Conservation (phyloP, 768 basidiomycete genomes). For the Lactifluus pinguis region DNA sequence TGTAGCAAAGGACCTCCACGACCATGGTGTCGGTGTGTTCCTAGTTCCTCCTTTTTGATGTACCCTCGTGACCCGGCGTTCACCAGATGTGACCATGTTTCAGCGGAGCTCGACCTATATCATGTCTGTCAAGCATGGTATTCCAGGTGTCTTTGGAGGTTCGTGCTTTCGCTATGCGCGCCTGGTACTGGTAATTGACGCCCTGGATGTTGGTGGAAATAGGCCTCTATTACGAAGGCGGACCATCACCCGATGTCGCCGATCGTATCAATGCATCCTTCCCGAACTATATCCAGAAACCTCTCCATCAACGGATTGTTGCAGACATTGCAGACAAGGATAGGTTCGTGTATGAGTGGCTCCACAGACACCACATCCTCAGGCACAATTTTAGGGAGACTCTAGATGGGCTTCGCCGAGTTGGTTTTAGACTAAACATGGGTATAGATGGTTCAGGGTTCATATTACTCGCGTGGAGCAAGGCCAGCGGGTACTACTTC, state of each 20-base stretch:
- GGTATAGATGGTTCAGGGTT: constrained; percentile 45
- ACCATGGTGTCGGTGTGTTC: constrained; percentile 22
- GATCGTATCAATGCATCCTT: constrained; percentile 45
- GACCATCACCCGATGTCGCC: constrained; percentile 35
- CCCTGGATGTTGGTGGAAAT: not conserved
- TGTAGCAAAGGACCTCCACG: constrained; percentile 26
- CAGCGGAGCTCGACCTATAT: constrained; percentile 33
- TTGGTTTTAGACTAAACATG: constrained; percentile 44
- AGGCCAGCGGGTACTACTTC: constrained; percentile 57
- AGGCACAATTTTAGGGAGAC: constrained; percentile 28
- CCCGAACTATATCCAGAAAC: constrained; percentile 12
- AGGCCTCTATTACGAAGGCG: constrained; percentile 17
- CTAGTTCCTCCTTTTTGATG: not conserved
- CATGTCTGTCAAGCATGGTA: constrained; percentile 25
- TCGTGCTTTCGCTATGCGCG: not conserved
- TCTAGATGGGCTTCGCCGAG: constrained; percentile 43
- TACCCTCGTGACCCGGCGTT: not conserved
- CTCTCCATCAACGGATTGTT: constrained; percentile 30
- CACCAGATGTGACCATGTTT: constrained; percentile 20
- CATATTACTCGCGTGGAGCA: constrained; percentile 34
- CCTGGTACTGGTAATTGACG: not conserved
- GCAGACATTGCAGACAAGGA: constrained; percentile 45
- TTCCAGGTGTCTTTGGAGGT: constrained; percentile 12
- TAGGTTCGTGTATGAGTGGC: constrained; percentile 25
- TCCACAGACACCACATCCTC: not conserved